Evolutionary conservation across 2,329 filamentous ascomycete genomes (phyloP).

Genomic region (Nothopassalora personata): DNA sequence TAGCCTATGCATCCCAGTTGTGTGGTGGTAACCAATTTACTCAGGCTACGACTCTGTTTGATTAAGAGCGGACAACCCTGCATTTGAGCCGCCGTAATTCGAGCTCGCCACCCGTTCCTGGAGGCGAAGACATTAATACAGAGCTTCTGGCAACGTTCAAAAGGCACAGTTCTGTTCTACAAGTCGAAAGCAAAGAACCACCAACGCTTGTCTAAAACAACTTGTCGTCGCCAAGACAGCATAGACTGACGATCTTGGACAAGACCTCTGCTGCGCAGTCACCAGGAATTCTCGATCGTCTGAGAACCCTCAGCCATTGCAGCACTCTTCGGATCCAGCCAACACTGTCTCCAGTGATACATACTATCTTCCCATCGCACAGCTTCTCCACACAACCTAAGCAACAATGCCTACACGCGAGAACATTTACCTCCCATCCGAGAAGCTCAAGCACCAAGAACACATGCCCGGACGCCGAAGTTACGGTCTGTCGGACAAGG

Average conservation of each 20-base stretch:
- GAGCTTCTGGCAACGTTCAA: neutral
- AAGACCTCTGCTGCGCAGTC: neutral
- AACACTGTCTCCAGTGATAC: neutral
- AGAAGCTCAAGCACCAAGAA: neutral
- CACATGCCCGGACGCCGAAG: neutral
- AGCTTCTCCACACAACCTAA: neutral
- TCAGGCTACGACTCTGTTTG: neutral
- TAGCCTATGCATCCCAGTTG: neutral
- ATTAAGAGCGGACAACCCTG: constrained; percentile 2
- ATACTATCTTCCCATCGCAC: neutral
- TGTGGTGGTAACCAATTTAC: neutral
- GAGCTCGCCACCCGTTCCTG: neutral
- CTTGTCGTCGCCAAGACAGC: neutral
- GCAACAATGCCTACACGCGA: neutral
- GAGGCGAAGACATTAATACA: neutral
- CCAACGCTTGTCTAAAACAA: neutral
- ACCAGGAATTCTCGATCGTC: neutral
- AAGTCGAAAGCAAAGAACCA: neutral
- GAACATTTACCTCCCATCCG: constrained; percentile 1
- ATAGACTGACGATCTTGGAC: neutral
- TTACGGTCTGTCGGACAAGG: constrained; percentile 1
- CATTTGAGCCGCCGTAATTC: neutral
- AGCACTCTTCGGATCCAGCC: neutral
- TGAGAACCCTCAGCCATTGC: neutral
- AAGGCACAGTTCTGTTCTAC: neutral